phyloP scores from a whole-genome alignment of 257 asterid genomes.

The Thymus mandschuricus region DNA sequence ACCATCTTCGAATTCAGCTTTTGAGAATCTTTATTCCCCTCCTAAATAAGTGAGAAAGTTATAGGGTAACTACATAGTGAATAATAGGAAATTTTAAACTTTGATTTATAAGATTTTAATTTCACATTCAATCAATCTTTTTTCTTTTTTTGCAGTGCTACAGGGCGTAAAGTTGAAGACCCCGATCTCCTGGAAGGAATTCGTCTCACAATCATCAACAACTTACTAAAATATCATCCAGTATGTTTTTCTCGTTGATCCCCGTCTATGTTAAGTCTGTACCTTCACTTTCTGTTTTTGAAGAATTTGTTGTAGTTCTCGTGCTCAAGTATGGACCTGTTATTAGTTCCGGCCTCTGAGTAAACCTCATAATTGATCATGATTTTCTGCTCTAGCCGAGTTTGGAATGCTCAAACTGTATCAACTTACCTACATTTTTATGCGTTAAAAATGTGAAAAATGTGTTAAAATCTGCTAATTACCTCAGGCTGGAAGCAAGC shows the following conservation, averaged over 20 bases:
- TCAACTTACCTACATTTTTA: background rate
- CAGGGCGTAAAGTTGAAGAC: slow-evolving; percentile 91
- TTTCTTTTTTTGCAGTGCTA: slow-evolving; percentile 46
- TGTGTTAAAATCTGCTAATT: background rate
- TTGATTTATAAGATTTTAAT: slow-evolving; percentile 4
- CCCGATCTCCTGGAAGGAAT: slow-evolving; percentile 96
- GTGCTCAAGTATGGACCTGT: slow-evolving; percentile 18
- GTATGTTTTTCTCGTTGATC: slow-evolving; percentile 53
- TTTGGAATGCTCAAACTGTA: background rate
- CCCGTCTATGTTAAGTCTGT: slow-evolving; percentile 18
- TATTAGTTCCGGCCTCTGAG: background rate
- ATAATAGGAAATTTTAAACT: background rate
- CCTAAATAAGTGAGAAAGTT: background rate
- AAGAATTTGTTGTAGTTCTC: slow-evolving; percentile 13
- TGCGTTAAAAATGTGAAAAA: background rate
- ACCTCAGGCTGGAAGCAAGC: background rate
- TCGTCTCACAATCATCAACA: slow-evolving; percentile 92
- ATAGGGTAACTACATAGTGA: slow-evolving; percentile 11
- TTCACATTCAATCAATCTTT: slow-evolving; percentile 13
- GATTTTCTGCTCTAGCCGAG: background rate
- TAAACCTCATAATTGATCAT: background rate
- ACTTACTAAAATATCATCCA: slow-evolving; percentile 92
- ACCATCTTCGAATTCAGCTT: slow-evolving; percentile 22
- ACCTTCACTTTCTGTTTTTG: background rate
- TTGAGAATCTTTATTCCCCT: background rate